Percentiles rank a stretch among this genome's conserved stretches.
Evolutionary conservation across 192 early-diverging fungal species (phyloP).

Genomic region (Coemansia sp.): DNA sequence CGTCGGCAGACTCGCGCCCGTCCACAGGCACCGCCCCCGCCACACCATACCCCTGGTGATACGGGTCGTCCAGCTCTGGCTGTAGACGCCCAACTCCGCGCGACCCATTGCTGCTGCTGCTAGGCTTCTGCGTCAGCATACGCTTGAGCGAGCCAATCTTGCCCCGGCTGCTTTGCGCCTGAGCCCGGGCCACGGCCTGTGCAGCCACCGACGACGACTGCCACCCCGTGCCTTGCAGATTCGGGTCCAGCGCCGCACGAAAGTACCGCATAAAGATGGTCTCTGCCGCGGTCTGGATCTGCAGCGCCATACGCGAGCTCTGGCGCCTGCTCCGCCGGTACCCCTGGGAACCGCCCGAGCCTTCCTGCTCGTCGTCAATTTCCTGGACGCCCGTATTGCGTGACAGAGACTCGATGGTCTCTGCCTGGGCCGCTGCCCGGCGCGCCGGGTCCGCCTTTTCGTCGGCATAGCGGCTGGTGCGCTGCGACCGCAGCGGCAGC

Average conservation of each 20-base stretch:
- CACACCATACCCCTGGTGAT: constrained; percentile 47
- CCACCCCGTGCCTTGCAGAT: constrained; percentile 29
- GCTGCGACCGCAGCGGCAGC: constrained; percentile 3
- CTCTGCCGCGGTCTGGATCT: constrained; percentile 47
- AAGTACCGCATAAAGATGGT: constrained; percentile 48
- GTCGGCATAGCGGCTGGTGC: background rate
- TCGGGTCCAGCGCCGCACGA: constrained; percentile 46
- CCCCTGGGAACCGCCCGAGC: too few relatives aligned
- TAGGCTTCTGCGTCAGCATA: constrained; percentile 41
- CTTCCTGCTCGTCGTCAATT: too few relatives aligned
- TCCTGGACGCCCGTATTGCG: too few relatives aligned
- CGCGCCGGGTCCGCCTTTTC: constrained; percentile 10
- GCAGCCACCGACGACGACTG: constrained; percentile 13
- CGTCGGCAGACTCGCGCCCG: constrained; percentile 9
- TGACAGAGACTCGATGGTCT: constrained; percentile 36
- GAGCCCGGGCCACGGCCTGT: background rate
- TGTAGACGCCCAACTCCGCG: constrained; percentile 6
- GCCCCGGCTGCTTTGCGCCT: constrained; percentile 1
- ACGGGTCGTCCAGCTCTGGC: constrained; percentile 35
- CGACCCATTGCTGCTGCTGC: constrained; percentile 1
- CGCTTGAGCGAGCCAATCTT: constrained; percentile 44
- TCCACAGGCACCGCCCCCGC: constrained; percentile 29
- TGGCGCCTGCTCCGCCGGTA: constrained; percentile 40
- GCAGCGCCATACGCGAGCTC: constrained; percentile 47
- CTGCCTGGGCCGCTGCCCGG: constrained; percentile 28